Conservation (phyloP, 192 early-diverging fungal genomes). For the Irineochytrium annulatum region DNA sequence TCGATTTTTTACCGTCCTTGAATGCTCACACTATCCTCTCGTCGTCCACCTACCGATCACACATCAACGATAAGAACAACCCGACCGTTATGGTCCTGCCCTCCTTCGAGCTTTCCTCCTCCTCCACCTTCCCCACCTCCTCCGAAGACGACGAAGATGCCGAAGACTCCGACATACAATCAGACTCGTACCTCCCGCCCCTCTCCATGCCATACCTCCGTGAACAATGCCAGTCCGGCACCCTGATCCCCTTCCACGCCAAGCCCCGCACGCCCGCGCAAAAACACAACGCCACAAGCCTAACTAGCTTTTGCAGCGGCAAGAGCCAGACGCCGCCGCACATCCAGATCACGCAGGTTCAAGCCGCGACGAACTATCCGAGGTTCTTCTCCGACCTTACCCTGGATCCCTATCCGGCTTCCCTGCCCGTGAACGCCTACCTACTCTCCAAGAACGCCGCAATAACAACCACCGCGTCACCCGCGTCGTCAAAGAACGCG, state of each 20-base stretch:
- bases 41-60: background rate
- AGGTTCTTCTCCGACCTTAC: background rate
- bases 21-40: background rate
- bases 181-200: background rate
- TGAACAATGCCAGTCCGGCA: background rate
- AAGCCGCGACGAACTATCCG: background rate
- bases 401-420: background rate
- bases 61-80: background rate
- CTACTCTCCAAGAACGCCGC: no score
- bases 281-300: no score
- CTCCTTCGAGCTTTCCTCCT: background rate
- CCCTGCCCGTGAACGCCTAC: background rate
- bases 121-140: background rate
- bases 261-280: no score
- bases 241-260: background rate
- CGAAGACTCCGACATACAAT: no score
- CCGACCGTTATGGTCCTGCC: background rate
- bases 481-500: background rate
- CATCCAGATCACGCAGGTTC: background rate
- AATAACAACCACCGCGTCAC: background rate
- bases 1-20: slow-evolving; percentile 26
- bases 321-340: background rate
- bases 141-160: no score
- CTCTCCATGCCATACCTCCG: background rate
- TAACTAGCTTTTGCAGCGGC: background rate